Base-by-base conservation (phyloP, 2,329 filamentous ascomycete species). In the Triangularia verruculosa region DNA sequence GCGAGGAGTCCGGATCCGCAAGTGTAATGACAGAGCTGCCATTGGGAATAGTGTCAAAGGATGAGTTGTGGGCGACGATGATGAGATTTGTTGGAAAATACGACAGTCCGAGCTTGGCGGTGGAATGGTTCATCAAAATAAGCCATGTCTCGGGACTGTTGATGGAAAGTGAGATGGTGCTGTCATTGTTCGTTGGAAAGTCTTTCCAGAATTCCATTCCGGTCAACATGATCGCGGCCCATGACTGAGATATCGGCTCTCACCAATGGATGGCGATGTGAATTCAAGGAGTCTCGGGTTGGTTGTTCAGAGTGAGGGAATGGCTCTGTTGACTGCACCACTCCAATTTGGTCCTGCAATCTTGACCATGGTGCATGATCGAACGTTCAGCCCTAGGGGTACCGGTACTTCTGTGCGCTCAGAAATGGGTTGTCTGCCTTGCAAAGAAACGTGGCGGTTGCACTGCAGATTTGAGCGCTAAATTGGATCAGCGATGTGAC, bases 81-180 rank as follows among this genome's bases (percentile, higher is more conserved):
- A 70, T 22, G 24, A 70, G 13, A 25, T 65, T 64, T 9, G 65
- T 52, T 8, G 68, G 68, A 20, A 70, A 59, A 39, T 24, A 54
- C 13, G 56, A 64, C 28, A 70, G 7, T 43, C 65, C 64, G 54
- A 54, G 65, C n/a, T 70, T 67, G 24, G 59, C 25, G 13, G 68
- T 70, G 65, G 61, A 66, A 6, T 61, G 32, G 59, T 70, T 70
- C 65, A 70, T 68, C 43, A 70, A 55, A 30, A 63, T 39, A 12
- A 67, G 56, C 68, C 65, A 67, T 20, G 39, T 47, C 11, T 47
- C 39, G 6, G 39, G 39, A 17, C 39, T 47, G n/a, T 11, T 47
- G 67, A 22, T 57, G 24, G 57, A 34, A 1, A 25, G 17, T 56
- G 62, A 56, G 52, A 25, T 39, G 27, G 64, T 65, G 64, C 65